Evolutionary conservation across 2,329 filamentous ascomycete species (phyloP).

Genomic region (Pseudogymnoascus sp.): DNA sequence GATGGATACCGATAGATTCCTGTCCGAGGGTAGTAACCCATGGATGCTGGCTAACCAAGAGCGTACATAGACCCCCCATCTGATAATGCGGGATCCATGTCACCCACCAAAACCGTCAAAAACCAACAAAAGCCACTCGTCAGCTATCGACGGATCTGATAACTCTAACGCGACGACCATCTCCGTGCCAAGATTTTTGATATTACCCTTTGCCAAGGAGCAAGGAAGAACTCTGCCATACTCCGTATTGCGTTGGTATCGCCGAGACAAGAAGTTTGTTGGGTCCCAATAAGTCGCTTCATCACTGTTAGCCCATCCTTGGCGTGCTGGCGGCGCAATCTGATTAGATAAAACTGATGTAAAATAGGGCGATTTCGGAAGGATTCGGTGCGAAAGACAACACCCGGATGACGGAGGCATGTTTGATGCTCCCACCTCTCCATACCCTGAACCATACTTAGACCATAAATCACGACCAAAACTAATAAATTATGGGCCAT

Average conservation of each 20-base stretch:
- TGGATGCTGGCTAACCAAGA: not conserved
- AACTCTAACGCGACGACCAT: slow-evolving; percentile 5
- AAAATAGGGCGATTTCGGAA: not conserved
- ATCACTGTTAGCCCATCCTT: slow-evolving; percentile 1
- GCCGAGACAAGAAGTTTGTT: not conserved
- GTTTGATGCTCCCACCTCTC: not conserved
- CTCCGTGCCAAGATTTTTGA: not conserved
- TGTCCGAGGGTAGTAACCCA: not conserved
- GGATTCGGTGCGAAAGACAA: not conserved
- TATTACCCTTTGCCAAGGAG: not conserved
- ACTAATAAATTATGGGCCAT: not conserved
- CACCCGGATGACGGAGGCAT: not conserved
- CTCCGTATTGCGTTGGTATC: not conserved
- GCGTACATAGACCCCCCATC: not conserved
- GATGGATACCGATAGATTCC: not conserved
- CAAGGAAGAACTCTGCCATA: not conserved
- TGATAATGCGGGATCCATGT: slow-evolving; percentile 1
- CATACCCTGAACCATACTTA: not conserved
- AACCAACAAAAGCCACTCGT: not conserved
- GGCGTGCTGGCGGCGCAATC: not conserved
- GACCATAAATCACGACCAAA: too few species aligned
- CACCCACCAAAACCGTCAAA: slow-evolving; percentile 1
- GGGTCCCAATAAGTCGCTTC: not conserved
- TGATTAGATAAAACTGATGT: not conserved
- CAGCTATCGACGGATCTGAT: slow-evolving; percentile 2